Conservation (phyloP, 768 basidiomycete species). For the Baorangia bicolor region DNA sequence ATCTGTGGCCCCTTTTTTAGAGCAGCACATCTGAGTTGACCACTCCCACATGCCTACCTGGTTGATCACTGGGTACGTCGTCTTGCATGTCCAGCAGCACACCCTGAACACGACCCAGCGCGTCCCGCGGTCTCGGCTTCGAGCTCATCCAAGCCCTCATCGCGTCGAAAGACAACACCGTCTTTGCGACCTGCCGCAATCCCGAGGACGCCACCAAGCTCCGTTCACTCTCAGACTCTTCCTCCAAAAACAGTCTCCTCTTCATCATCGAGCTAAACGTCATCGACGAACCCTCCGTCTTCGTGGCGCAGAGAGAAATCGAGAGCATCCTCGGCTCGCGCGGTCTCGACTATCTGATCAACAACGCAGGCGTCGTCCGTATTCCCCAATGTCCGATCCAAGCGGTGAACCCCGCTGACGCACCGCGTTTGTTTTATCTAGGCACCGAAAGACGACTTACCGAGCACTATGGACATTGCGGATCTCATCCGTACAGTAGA, state of each 20-base stretch:
- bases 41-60: background rate
- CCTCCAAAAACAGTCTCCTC: background rate
- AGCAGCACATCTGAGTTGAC: background rate
- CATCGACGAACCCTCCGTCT: conserved; percentile 15
- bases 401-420: background rate
- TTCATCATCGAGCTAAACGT: conserved; percentile 32
- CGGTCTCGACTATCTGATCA: conserved; percentile 36
- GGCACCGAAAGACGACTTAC: conserved; percentile 23
- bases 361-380: conserved; percentile 38
- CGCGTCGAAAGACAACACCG: conserved; percentile 18
- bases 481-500: conserved; percentile 22
- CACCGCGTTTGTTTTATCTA: background rate
- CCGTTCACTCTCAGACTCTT: conserved; percentile 14
- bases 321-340: conserved; percentile 1
- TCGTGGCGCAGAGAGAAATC: background rate
- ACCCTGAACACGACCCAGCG: conserved; percentile 9
- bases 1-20: background rate
- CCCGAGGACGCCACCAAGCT: conserved; percentile 22
- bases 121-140: conserved; percentile 15
- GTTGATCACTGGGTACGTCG: background rate
- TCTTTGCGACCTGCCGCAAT: conserved; percentile 34
- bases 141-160: conserved; percentile 22
- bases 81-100: background rate
- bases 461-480: conserved; percentile 23
- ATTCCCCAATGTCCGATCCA: background rate